phyloP scores from a whole-genome alignment of 2,329 filamentous ascomycete species.

The Calonectria pseudoreteaudii region DNA sequence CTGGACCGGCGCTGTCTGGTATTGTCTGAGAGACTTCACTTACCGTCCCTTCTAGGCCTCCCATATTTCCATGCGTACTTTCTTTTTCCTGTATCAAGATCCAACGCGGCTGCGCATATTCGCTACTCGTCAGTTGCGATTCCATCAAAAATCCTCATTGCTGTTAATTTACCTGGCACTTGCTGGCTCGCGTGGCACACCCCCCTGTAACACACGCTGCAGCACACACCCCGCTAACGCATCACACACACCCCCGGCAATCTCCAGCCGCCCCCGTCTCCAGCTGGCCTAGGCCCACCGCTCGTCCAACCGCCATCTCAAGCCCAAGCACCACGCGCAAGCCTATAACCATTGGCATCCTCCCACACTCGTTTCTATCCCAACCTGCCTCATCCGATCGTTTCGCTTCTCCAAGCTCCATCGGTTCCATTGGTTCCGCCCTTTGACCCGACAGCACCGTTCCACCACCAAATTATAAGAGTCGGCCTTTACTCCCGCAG shows the following conservation, averaged over 20 bases:
- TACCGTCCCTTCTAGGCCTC: neutral
- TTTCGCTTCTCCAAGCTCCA: neutral
- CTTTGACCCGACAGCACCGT: neutral
- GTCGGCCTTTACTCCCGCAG: slow-evolving; percentile 12
- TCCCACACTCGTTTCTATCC: slow-evolving; percentile 4
- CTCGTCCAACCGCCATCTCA: slow-evolving; percentile 20
- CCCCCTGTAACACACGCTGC: neutral
- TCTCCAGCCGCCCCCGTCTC: slow-evolving; percentile 25
- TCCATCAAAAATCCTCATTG: slow-evolving; percentile 31
- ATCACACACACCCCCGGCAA: slow-evolving; percentile 18
- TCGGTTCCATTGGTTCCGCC: neutral
- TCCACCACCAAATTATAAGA: slow-evolving; percentile 2
- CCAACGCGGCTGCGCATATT: neutral
- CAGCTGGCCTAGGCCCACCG: slow-evolving; percentile 23
- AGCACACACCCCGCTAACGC: neutral
- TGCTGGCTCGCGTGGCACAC: slow-evolving; percentile 7
- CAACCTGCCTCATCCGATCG: neutral
- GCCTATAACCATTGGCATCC: slow-evolving; percentile 15
- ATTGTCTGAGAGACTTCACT: neutral
- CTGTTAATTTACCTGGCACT: slow-evolving; percentile 38
- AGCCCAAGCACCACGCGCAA: slow-evolving; percentile 10
- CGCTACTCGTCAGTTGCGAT: slow-evolving; percentile 7
- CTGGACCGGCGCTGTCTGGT: slow-evolving; percentile 8
- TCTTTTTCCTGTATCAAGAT: neutral
- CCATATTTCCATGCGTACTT: neutral